Evolutionary conservation across 1,139 yeast species (phyloP).

Genomic region (Yamadazyma conglobata): DNA sequence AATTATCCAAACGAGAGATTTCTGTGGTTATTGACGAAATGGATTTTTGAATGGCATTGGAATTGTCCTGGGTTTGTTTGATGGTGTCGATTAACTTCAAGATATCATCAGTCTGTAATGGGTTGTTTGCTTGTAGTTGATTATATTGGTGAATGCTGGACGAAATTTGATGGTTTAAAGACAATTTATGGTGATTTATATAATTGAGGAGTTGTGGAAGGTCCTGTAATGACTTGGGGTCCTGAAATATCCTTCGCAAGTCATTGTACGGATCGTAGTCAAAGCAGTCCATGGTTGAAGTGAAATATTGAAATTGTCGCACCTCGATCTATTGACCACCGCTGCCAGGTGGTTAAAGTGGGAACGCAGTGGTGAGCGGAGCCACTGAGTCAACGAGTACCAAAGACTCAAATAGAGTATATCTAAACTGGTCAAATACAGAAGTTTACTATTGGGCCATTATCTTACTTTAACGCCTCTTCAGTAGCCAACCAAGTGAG

Average conservation of each 20-base stretch:
- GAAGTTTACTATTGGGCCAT: no score
- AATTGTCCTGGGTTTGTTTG: slow-evolving; percentile 23
- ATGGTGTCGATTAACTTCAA: slow-evolving; percentile 42
- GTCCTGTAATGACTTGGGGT: slow-evolving; percentile 43
- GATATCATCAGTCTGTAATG: slow-evolving; percentile 34
- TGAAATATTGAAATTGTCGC: no score
- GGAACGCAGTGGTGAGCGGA: neutral
- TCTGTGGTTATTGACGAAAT: slow-evolving; percentile 71
- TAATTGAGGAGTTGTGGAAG: slow-evolving; percentile 43
- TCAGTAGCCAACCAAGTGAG: no score
- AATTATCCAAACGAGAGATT: slow-evolving; percentile 73
- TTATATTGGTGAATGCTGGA: slow-evolving; percentile 28
- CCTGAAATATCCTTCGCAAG: slow-evolving; percentile 33
- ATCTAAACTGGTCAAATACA: no score
- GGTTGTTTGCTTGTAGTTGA: slow-evolving; percentile 19
- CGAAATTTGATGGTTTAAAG: slow-evolving; percentile 40
- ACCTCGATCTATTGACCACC: no score
- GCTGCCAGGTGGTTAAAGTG: neutral
- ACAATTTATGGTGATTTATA: slow-evolving; percentile 41
- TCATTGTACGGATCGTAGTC: slow-evolving; percentile 23
- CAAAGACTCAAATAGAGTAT: no score
- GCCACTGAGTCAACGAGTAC: no score
- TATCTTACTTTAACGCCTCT: no score
- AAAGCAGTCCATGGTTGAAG: slow-evolving; percentile 14
- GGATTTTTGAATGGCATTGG: slow-evolving; percentile 51